These are phyloP conservation scores for Pichia kudriavzevii DNA, from an alignment of 1,139 yeast species.

Conservation along the genomic window DNA sequence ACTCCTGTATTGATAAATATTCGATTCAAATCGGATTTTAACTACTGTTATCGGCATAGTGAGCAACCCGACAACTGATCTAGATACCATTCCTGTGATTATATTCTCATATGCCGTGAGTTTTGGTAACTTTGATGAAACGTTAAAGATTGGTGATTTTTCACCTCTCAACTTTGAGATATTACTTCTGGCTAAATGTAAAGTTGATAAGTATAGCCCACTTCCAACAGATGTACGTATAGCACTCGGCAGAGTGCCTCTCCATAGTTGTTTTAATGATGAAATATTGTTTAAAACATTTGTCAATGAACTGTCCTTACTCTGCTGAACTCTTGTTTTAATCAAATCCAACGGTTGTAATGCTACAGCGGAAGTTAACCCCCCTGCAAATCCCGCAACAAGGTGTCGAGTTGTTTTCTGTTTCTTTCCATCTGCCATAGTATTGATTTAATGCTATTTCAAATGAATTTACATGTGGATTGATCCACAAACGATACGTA, in stretches of 20 bases:
- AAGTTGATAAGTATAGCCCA: constrained; percentile 70
- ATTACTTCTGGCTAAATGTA: constrained; percentile 53
- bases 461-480: neutral
- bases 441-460: neutral
- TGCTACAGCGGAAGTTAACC: constrained; percentile 71
- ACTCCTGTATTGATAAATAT: constrained; percentile 62
- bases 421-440: constrained; percentile 9
- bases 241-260: constrained; percentile 90
- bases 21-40: constrained; percentile 82
- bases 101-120: constrained; percentile 65
- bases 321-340: constrained; percentile 85
- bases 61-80: constrained; percentile 75
- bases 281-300: constrained; percentile 40
- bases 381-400: constrained; percentile 80
- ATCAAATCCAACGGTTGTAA: constrained; percentile 87
- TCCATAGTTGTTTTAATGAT: constrained; percentile 60
- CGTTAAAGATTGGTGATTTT: constrained; percentile 9
- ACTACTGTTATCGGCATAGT: constrained; percentile 99
- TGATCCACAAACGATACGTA: neutral
- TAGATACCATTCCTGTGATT: constrained; percentile 66
- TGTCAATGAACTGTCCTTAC: constrained; percentile 35
- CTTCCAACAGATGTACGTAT: constrained; percentile 87
- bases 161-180: constrained; percentile 33
- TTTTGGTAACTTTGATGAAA: constrained; percentile 51
- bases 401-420: constrained; percentile 39